phyloP scores from a whole-genome alignment of 768 basidiomycete genomes.

The Macrolepiota fuliginosa region DNA sequence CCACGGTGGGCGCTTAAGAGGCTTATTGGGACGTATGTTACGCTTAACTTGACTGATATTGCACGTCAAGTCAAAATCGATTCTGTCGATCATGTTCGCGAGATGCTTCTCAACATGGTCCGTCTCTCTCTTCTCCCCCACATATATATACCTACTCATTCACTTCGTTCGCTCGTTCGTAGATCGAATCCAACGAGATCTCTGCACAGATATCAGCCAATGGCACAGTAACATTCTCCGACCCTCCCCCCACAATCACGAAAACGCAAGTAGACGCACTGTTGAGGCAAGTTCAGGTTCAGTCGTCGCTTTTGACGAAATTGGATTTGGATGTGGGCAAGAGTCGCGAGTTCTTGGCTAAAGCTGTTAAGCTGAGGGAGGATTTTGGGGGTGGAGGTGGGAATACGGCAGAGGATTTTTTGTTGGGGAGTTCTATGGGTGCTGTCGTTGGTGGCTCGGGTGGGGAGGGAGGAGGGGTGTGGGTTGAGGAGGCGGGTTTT shows the following conservation, averaged over 20 bases:
- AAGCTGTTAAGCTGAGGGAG: conserved; percentile 36
- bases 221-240: conserved; percentile 74
- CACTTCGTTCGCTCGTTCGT: neutral
- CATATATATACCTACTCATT: neutral
- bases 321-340: conserved; percentile 57
- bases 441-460: neutral
- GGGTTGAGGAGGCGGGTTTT: conserved; percentile 6
- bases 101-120: conserved; percentile 74
- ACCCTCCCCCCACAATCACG: conserved; percentile 56
- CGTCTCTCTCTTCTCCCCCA: neutral
- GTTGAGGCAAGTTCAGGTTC: conserved; percentile 53
- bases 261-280: conserved; percentile 60
- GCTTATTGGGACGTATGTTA: conserved; percentile 81
- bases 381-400: conserved; percentile 18
- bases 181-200: conserved; percentile 76
- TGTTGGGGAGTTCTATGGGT: neutral
- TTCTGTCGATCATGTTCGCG: conserved; percentile 51
- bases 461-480: neutral
- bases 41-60: conserved; percentile 72
- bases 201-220: conserved; percentile 63
- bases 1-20: conserved; percentile 79
- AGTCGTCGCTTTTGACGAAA: conserved; percentile 41
- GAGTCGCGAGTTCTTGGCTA: conserved; percentile 71
- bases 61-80: conserved; percentile 51
- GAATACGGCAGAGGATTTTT: neutral